phyloP scores from a whole-genome alignment of 768 basidiomycete species.

The Kwoniella sp. region DNA sequence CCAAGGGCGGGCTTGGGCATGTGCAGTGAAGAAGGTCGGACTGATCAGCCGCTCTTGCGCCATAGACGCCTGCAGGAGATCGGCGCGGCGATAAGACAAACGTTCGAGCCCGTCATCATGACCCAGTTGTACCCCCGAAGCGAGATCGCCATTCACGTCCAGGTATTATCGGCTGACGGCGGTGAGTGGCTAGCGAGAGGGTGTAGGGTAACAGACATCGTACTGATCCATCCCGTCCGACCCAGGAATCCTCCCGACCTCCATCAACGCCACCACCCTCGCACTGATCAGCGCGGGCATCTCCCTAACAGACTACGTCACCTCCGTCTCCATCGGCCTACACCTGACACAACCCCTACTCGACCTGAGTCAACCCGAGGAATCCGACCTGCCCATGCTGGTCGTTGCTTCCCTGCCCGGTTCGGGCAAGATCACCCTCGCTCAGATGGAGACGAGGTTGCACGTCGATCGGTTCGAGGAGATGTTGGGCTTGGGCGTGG shows the following conservation, averaged over 20 bases:
- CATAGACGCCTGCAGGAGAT: constrained; percentile 79
- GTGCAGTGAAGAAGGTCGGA: not conserved
- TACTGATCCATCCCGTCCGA: not conserved
- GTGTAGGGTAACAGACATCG: not conserved
- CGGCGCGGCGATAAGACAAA: constrained; percentile 79
- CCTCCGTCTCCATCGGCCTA: constrained; percentile 81
- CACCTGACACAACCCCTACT: constrained; percentile 67
- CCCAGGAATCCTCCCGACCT: constrained; percentile 72
- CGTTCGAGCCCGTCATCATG: constrained; percentile 93
- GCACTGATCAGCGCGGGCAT: constrained; percentile 87
- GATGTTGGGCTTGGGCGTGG: constrained; percentile 70
- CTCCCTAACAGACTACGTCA: constrained; percentile 83
- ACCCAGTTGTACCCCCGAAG: constrained; percentile 86
- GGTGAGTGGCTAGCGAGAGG: constrained; percentile 38
- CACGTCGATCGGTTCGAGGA: constrained; percentile 90
- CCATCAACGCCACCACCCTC: constrained; percentile 91
- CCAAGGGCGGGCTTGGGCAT: too few species aligned
- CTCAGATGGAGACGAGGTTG: constrained; percentile 89
- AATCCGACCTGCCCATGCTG: constrained; percentile 79
- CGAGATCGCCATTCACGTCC: constrained; percentile 88
- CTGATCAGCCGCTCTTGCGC: not conserved
- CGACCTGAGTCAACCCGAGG: constrained; percentile 83
- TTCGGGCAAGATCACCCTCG: constrained; percentile 76
- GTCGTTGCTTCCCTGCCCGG: constrained; percentile 87
- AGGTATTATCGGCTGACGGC: constrained; percentile 90